Conservation (phyloP, 441 rosid species). For the Adansonia madagascariensis region DNA sequence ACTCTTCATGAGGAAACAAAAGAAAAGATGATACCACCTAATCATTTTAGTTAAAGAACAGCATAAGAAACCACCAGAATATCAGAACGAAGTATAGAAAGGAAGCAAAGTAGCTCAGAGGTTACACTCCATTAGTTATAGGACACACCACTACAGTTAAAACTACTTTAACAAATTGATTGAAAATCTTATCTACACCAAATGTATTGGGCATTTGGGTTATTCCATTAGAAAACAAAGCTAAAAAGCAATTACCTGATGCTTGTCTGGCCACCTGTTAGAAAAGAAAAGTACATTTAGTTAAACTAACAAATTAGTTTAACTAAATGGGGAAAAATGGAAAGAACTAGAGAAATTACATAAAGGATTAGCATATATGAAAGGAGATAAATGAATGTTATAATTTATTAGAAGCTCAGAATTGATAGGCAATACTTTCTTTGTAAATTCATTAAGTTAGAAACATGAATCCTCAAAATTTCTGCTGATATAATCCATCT, state of each 20-base stretch:
- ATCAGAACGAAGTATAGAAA: background rate
- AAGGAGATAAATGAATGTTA: background rate
- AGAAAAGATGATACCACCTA: background rate
- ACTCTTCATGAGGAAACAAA: background rate
- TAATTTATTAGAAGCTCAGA: background rate
- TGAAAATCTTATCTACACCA: background rate
- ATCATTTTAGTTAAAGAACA: background rate
- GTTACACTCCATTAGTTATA: background rate
- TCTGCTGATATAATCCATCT: background rate
- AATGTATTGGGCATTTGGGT: background rate
- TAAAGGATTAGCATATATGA: background rate
- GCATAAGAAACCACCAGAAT: background rate
- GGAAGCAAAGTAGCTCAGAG: background rate
- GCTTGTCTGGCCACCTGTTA: slow-evolving; percentile 79
- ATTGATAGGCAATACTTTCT: background rate
- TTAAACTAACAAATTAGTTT: slow-evolving; percentile 18
- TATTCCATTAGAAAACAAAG: background rate
- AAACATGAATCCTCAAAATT: background rate
- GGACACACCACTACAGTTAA: background rate
- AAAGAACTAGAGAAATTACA: background rate
- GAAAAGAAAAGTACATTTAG: slow-evolving; percentile 16
- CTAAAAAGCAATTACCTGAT: slow-evolving; percentile 51
- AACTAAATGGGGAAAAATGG: background rate
- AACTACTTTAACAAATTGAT: background rate
- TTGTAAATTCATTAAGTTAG: background rate